These are phyloP conservation scores for Arthrobotrys iridis DNA, from an alignment of 2,329 filamentous ascomycete species.

Conservation along the genomic window DNA sequence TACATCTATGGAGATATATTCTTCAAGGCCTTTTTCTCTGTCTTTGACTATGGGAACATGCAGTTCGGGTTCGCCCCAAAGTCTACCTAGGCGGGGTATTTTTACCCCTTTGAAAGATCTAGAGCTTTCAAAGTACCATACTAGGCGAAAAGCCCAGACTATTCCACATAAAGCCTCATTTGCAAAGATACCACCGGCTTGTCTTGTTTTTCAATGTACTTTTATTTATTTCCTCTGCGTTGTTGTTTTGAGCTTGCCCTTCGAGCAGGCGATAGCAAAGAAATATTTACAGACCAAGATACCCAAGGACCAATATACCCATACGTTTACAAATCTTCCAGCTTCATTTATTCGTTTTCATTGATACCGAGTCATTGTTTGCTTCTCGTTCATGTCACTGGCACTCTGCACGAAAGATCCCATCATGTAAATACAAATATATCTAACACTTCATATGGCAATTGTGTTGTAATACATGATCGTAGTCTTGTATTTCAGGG, in stretches of 20 bases:
- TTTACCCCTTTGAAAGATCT: no score
- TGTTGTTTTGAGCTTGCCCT: constrained; percentile 36
- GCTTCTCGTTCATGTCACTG: no score
- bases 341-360: no score
- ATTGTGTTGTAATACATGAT: no score
- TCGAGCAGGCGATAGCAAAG: constrained; percentile 31
- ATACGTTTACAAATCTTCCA: not conserved
- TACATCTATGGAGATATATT: constrained; percentile 81
- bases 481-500: no score
- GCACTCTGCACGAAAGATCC: no score
- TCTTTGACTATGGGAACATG: constrained; percentile 71
- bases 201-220: not conserved
- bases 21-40: constrained; percentile 79
- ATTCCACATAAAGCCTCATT: no score
- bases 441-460: no score
- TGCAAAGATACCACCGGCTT: constrained; percentile 31
- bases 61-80: constrained; percentile 66
- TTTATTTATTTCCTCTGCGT: not conserved
- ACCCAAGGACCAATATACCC: constrained; percentile 39
- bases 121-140: not conserved
- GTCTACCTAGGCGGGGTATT: constrained; percentile 14
- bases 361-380: no score
- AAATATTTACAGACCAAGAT: constrained; percentile 31
- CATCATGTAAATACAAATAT: no score
- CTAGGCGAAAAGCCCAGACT: no score